phyloP scores from a whole-genome alignment of 2,329 filamentous ascomycete species.

The Elsinoe necatrix region DNA sequence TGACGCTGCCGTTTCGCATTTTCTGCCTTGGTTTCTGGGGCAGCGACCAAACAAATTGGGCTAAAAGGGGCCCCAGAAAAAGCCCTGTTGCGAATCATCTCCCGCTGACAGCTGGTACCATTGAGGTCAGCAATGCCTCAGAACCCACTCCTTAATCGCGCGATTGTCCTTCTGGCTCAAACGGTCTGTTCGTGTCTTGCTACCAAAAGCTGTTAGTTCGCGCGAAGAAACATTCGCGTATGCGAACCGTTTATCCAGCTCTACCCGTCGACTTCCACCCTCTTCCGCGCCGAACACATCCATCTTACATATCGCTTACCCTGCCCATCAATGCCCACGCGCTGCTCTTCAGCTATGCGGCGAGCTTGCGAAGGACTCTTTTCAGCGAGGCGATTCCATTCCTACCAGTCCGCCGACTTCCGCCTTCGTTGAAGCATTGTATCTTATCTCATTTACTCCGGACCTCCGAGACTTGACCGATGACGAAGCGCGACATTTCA shows the following conservation, averaged over 20 bases:
- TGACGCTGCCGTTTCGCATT: constrained; percentile 8
- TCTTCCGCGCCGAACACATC: constrained; percentile 8
- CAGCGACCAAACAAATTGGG: constrained; percentile 4
- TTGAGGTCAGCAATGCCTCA: not conserved
- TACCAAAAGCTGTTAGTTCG: not conserved
- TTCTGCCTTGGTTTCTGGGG: constrained; percentile 12
- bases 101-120: not conserved
- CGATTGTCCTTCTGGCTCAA: not conserved
- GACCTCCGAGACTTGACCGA: constrained; percentile 8
- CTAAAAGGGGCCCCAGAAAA: constrained; percentile 5
- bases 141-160: not conserved
- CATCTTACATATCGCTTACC: not conserved
- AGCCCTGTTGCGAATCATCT: not conserved
- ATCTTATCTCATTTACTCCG: not conserved
- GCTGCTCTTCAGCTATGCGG: constrained; percentile 5
- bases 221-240: constrained; percentile 2
- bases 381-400: not conserved
- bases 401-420: constrained; percentile 5
- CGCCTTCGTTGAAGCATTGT: constrained; percentile 6
- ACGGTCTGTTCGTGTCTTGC: constrained; percentile 6
- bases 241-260: not conserved
- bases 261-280: constrained; percentile 4
- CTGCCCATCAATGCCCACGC: not conserved
- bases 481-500: not conserved
- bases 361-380: not conserved